Percentiles rank a stretch among this genome's conserved stretches.
phyloP scores from a whole-genome alignment of 371 early-diverging fungal species.

The Dichotomocladium elegans region DNA sequence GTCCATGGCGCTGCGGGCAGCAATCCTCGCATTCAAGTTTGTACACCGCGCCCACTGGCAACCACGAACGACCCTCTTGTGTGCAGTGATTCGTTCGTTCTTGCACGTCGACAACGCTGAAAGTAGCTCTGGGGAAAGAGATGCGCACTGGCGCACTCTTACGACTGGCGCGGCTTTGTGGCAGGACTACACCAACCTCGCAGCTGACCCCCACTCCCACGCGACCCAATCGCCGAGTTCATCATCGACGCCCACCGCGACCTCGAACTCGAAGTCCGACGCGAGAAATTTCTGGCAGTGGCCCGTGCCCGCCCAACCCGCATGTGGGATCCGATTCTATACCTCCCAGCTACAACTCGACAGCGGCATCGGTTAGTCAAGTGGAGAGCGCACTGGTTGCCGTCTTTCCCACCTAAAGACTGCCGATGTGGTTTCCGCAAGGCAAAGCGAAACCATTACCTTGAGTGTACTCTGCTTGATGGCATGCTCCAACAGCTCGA shows the following conservation, averaged over 20 bases:
- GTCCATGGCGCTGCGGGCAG: not conserved
- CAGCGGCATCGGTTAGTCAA: constrained; percentile 5
- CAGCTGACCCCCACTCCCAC: no score
- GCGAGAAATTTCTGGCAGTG: not conserved
- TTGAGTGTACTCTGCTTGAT: not conserved
- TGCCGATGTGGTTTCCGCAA: not conserved
- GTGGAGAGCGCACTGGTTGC: constrained; percentile 2
- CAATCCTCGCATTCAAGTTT: not conserved
- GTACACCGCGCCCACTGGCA: not conserved
- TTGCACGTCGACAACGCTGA: no score
- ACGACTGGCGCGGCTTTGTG: no score
- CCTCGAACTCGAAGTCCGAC: not conserved
- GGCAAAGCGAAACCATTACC: constrained; percentile 1
- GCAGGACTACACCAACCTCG: no score
- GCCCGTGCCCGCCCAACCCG: not conserved
- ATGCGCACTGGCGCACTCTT: no score
- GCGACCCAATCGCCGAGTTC: no score
- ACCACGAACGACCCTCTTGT: not conserved
- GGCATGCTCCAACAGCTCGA: no score
- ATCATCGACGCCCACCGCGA: not conserved
- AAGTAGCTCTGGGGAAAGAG: no score
- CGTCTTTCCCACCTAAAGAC: not conserved
- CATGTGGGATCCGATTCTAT: not conserved
- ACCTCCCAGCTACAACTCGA: not conserved
- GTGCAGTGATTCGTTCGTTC: no score